Conservation (phyloP, 1,139 yeast species). For the Williopsis jadinii region DNA sequence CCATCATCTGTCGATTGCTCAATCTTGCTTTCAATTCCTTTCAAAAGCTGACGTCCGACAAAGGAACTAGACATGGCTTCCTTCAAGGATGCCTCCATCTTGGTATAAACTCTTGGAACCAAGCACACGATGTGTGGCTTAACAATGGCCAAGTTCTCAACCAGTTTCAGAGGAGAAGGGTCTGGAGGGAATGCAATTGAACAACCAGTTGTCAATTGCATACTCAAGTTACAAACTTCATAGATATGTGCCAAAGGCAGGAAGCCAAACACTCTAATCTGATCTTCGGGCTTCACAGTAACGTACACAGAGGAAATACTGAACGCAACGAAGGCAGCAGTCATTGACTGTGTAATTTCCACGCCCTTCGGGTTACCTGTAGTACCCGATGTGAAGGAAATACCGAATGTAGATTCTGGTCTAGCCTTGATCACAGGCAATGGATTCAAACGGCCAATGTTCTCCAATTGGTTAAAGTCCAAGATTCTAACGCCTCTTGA, state of each 20-base stretch:
- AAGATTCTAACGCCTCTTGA: constrained; percentile 30
- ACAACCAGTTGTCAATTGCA: constrained; percentile 11
- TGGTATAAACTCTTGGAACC: constrained; percentile 58
- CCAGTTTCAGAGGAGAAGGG: constrained; percentile 26
- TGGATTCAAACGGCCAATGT: constrained; percentile 45
- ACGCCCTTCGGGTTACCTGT: constrained; percentile 38
- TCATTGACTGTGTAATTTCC: constrained; percentile 28
- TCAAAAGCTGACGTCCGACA: constrained; percentile 32
- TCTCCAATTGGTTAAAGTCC: constrained; percentile 46
- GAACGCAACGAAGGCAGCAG: constrained; percentile 25
- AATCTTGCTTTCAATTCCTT: constrained; percentile 31
- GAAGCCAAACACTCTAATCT: constrained; percentile 22
- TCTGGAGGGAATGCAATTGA: constrained; percentile 35
- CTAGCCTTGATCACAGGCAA: constrained; percentile 28
- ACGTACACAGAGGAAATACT: constrained; percentile 3
- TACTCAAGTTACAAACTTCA: constrained; percentile 23
- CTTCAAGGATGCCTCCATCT: constrained; percentile 42
- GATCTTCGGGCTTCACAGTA: neutral
- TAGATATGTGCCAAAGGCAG: constrained; percentile 47
- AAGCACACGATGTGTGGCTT: constrained; percentile 45
- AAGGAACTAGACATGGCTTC: constrained; percentile 47
- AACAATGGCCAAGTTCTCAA: constrained; percentile 44
- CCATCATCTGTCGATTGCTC: constrained; percentile 30
- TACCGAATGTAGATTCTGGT: constrained; percentile 51
- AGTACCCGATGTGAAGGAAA: constrained; percentile 56